These are phyloP conservation scores for Diaporthe humulicola DNA, from an alignment of 2,329 filamentous ascomycete genomes.

Conservation along the genomic window DNA sequence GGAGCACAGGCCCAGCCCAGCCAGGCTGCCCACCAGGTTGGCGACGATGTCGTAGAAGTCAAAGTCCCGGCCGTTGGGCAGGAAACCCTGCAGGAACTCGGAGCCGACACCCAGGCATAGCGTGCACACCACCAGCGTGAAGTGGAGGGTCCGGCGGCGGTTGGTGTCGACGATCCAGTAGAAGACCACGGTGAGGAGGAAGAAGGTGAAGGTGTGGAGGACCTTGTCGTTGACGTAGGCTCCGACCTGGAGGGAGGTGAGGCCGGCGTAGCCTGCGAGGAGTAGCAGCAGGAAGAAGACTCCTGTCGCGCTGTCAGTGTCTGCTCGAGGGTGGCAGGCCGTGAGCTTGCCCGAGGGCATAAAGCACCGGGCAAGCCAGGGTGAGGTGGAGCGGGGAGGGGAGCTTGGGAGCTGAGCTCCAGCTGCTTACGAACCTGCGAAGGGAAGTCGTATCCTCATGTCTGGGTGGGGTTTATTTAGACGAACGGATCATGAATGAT, in stretches of 20 bases:
- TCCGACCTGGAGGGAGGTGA: conserved; percentile 73
- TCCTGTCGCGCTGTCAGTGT: conserved; percentile 59
- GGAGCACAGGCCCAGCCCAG: conserved; percentile 79
- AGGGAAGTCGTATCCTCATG: conserved; percentile 90
- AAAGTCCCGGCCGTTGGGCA: conserved; percentile 79
- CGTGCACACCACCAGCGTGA: conserved; percentile 87
- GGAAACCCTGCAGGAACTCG: conserved; percentile 80
- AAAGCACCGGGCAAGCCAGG: neutral
- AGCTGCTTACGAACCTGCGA: conserved; percentile 77
- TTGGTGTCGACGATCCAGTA: conserved; percentile 98
- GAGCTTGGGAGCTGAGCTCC: conserved; percentile 1
- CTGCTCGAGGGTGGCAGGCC: neutral
- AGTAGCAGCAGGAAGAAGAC: conserved; percentile 79
- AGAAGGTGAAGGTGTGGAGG: conserved; percentile 90
- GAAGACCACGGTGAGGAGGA: conserved; percentile 87
- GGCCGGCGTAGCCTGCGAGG: conserved; percentile 82
- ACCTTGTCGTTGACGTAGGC: conserved; percentile 86
- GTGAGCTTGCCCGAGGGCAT: neutral
- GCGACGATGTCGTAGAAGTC: conserved; percentile 90
- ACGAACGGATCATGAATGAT: conserved; percentile 7
- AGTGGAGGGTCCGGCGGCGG: conserved; percentile 85
- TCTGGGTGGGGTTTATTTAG: conserved; percentile 39
- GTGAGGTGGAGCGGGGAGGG: conserved; percentile 5
- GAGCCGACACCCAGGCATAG: conserved; percentile 78
- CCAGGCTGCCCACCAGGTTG: conserved; percentile 84